Percentiles rank a stretch among this genome's conserved stretches.
Conservation (phyloP, 164 flowering plant species). For the Kalanchoe fedtschenkoi region DNA sequence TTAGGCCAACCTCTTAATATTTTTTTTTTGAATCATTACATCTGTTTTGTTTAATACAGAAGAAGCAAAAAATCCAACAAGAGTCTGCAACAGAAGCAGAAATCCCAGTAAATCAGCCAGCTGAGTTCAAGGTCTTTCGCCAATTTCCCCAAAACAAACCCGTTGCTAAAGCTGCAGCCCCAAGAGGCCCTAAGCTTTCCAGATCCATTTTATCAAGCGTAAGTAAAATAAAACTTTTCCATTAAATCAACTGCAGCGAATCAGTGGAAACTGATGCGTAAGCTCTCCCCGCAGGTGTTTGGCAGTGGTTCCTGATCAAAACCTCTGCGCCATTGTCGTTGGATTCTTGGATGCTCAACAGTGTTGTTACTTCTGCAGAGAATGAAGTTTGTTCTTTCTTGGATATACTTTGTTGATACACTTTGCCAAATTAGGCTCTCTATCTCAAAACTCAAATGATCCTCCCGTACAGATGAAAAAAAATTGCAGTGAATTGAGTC, state of each 20-base stretch:
- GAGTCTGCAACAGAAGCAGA: conserved; percentile 21
- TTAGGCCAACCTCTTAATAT: background rate
- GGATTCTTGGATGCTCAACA: too few species aligned
- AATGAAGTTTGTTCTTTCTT: too few species aligned
- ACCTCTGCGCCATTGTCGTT: too few species aligned
- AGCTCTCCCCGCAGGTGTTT: conserved; percentile 29
- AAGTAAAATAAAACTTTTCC: conserved; percentile 9
- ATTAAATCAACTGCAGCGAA: background rate
- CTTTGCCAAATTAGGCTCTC: too few species aligned
- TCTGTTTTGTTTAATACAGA: conserved; percentile 10
- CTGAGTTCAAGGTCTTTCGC: conserved; percentile 36
- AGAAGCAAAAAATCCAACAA: conserved; percentile 58
- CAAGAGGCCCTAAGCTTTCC: conserved; percentile 41
- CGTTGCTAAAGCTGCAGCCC: conserved; percentile 21
- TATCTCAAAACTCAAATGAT: too few species aligned
- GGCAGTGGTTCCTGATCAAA: conserved; percentile 21
- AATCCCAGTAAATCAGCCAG: conserved; percentile 14
- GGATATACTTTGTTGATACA: too few species aligned
- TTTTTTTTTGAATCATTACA: background rate
- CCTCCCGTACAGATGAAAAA: too few species aligned
- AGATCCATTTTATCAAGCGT: conserved; percentile 60
- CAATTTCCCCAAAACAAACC: conserved; percentile 56
- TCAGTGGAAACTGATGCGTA: background rate
- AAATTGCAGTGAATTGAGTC: too few species aligned
- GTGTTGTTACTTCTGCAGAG: too few species aligned